Conservation (phyloP, 2,329 filamentous ascomycete genomes). For the Leptographium radiaticola region DNA sequence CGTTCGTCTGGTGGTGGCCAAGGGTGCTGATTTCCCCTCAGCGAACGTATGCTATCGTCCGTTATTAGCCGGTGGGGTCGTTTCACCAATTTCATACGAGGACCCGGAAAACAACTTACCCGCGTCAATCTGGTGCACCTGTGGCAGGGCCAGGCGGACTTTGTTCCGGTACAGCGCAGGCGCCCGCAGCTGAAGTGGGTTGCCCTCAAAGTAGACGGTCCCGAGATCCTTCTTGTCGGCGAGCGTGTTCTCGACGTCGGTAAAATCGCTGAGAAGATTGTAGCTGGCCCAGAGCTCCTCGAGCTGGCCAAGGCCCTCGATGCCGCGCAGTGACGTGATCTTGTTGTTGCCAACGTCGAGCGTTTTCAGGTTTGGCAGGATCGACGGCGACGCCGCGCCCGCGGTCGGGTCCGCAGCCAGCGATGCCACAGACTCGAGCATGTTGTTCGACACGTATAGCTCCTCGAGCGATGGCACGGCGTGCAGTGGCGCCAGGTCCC, state of each 20-base stretch:
- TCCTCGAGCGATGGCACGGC: conserved; percentile 42
- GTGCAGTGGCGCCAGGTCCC: conserved; percentile 59
- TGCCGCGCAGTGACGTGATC: conserved; percentile 59
- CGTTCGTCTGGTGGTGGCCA: not conserved
- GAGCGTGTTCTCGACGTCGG: conserved; percentile 66
- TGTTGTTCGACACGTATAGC: conserved; percentile 91
- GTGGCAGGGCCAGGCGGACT: conserved; percentile 72
- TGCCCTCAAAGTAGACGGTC: conserved; percentile 95
- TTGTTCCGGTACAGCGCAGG: conserved; percentile 93
- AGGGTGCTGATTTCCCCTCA: not conserved
- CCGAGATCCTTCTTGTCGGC: conserved; percentile 65
- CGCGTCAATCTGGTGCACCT: conserved; percentile 88
- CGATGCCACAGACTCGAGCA: conserved; percentile 63
- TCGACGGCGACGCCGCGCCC: not conserved
- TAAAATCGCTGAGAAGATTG: conserved; percentile 68
- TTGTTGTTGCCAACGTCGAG: conserved; percentile 87
- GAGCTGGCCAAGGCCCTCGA: conserved; percentile 55
- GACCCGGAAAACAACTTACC: conserved; percentile 48
- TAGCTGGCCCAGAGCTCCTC: conserved; percentile 94
- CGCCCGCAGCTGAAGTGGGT: conserved; percentile 66
- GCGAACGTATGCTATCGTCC: conserved; percentile 15
- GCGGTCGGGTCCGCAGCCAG: conserved; percentile 34
- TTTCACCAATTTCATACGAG: not conserved
- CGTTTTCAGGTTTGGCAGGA: conserved; percentile 46
- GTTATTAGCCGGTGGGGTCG: not conserved